Base-by-base conservation (phyloP, 2,329 filamentous ascomycete species). In the Pseudocercospora fuligena region DNA sequence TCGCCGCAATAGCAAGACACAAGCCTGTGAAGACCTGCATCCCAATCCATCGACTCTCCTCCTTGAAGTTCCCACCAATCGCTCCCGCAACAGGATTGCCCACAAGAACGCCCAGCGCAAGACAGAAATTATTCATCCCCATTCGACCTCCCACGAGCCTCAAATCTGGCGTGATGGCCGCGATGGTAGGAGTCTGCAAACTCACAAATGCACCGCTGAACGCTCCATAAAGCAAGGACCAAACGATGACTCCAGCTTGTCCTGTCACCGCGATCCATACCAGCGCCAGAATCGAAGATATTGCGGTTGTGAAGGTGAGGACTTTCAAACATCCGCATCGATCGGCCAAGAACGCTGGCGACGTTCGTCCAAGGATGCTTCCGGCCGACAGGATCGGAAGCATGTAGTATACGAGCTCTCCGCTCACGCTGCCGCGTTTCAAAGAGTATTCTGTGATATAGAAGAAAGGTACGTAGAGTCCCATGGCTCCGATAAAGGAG, bases 381-480 rank as follows among this genome's bases (percentile, higher is more conserved):
- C 88, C 85, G 0, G 83, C 86, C 73, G 92, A 92, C 70, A 92
- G 81, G 66, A 92, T 88, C 0, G 89, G 84, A 1, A 92, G 78
- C 9, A 91, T 68, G 14, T 61, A 64, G 57, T 25, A 62, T 25
- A 54, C 36, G 40, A 61, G 57, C 21, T 33, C 57, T 25, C 29
- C 51, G 16, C 33, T n/a, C 16, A 58, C 40, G 14, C 57, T 47
- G 29, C 31, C 27, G 27, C 36, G 53, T 27, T 43, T n/a, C 7
- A 27, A 80, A 14, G 86, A 88, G 70, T 88, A 91, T 0, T 84
- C 80, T 8, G 87, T 85, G 7, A 87, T 78, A 73, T 85, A 88
- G 75, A 87, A 86, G 21, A 88, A 77, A 19, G 85, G 85, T n/a
- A 83, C 82, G 53, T 73, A 74, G 1, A 76, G 69, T 3, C 73